phyloP scores from a whole-genome alignment of 305 asterid species.

The Fraxinus paxiana region DNA sequence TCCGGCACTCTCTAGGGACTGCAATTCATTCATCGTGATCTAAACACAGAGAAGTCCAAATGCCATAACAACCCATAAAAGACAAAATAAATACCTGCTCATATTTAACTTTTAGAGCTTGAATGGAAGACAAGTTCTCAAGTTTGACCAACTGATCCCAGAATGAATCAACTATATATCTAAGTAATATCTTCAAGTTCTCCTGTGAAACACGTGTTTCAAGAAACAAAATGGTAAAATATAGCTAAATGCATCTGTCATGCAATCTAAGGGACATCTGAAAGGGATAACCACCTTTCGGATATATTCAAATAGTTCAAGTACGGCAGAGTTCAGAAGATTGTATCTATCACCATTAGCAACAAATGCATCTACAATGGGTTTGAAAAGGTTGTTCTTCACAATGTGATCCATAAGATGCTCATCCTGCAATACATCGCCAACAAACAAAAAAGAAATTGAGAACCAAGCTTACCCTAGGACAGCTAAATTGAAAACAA shows the following conservation, averaged over 20 bases:
- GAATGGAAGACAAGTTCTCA: constrained; percentile 59
- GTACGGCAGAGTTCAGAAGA: constrained; percentile 90
- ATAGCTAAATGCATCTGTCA: constrained; percentile 16
- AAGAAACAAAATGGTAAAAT: constrained; percentile 14
- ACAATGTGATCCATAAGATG: constrained; percentile 76
- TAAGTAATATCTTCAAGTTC: constrained; percentile 70
- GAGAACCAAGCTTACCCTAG: neutral
- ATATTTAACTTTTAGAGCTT: constrained; percentile 74
- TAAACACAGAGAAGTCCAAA: constrained; percentile 8
- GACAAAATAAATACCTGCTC: constrained; percentile 66
- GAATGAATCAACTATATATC: constrained; percentile 74
- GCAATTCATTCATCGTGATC: constrained; percentile 21
- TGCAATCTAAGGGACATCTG: constrained; percentile 7
- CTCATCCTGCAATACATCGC: constrained; percentile 69
- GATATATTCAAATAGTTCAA: constrained; percentile 80
- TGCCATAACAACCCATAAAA: constrained; percentile 3
- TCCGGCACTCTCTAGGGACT: constrained; percentile 68
- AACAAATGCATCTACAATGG: constrained; percentile 76
- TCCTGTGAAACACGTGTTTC: constrained; percentile 55
- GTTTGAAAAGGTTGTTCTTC: constrained; percentile 71
- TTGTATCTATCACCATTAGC: constrained; percentile 88
- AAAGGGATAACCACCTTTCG: constrained; percentile 57
- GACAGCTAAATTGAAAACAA: neutral
- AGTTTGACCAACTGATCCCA: constrained; percentile 83
- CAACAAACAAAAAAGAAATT: neutral